Evolutionary conservation across 345 rosid genomes (phyloP).

Genomic region (Laguncularia racemosa): DNA sequence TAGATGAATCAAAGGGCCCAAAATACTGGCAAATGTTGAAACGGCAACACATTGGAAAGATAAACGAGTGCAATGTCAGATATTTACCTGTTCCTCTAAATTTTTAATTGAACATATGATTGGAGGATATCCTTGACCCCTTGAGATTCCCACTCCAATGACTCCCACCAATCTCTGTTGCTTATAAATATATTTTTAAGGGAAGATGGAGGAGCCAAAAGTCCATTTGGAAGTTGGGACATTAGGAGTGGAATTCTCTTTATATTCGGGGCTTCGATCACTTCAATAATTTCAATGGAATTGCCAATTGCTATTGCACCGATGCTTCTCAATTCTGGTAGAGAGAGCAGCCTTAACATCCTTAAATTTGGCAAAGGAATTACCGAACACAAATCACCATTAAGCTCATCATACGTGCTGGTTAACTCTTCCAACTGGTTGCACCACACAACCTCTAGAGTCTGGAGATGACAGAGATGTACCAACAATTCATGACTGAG

Average conservation of each 20-base stretch:
- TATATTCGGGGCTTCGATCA: slow-evolving; percentile 1
- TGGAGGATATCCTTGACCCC: too few relatives aligned
- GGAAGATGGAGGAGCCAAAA: too few relatives aligned
- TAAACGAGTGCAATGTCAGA: too few relatives aligned
- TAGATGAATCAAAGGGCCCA: too few relatives aligned
- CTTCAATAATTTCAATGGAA: slow-evolving; percentile 3
- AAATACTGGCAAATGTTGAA: too few relatives aligned
- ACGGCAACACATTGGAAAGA: too few relatives aligned
- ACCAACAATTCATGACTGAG: not conserved
- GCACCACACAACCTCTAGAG: not conserved
- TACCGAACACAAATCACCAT: not conserved
- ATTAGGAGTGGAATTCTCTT: not conserved
- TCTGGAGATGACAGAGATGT: not conserved
- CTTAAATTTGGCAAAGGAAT: not conserved
- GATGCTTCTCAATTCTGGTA: slow-evolving; percentile 13
- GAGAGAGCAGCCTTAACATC: not conserved
- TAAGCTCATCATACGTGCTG: not conserved
- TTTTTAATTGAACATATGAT: too few relatives aligned
- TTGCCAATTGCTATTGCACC: not conserved
- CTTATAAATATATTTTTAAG: too few relatives aligned
- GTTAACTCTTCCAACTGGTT: slow-evolving; percentile 1
- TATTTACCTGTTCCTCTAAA: too few relatives aligned
- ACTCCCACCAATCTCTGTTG: too few relatives aligned
- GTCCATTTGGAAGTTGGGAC: too few relatives aligned
- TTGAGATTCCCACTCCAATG: too few relatives aligned